Conservation (phyloP, 163 green algal genomes). For the Volvox carteri region DNA sequence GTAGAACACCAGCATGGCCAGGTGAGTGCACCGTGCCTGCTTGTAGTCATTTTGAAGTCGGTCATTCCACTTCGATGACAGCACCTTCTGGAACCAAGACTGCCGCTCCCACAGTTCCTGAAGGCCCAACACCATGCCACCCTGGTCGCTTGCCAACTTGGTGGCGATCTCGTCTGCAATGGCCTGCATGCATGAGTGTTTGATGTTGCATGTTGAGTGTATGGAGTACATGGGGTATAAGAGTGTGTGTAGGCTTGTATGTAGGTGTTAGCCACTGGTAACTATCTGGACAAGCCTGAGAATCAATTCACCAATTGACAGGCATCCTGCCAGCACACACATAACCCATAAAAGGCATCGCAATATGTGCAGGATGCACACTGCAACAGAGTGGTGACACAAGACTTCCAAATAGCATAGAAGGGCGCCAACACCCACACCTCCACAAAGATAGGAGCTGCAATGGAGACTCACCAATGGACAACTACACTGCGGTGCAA, state of each 20-base stretch:
- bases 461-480: too few relatives aligned
- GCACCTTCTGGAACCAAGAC: conserved; percentile 23
- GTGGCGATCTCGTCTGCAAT: background rate
- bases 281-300: background rate
- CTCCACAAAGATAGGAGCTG: conserved; percentile 15
- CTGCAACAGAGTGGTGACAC: conserved; percentile 7
- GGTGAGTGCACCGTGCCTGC: conserved; percentile 13
- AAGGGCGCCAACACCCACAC: conserved; percentile 6
- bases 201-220: background rate
- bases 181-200: conserved; percentile 11
- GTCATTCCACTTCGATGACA: conserved; percentile 27
- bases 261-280: background rate
- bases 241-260: background rate
- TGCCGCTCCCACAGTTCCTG: conserved; percentile 44
- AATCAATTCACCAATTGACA: background rate
- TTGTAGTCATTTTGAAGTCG: background rate
- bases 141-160: background rate
- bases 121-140: background rate
- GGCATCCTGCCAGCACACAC: conserved; percentile 16
- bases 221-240: background rate
- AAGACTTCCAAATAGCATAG: background rate
- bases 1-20: conserved; percentile 49
- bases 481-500: too few relatives aligned
- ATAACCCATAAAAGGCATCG: background rate
- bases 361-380: conserved; percentile 3